Percentiles rank a stretch among this genome's conserved stretches.
These are phyloP conservation scores for Royoungia palumana DNA, from an alignment of 768 basidiomycete species.

Conservation along the genomic window DNA sequence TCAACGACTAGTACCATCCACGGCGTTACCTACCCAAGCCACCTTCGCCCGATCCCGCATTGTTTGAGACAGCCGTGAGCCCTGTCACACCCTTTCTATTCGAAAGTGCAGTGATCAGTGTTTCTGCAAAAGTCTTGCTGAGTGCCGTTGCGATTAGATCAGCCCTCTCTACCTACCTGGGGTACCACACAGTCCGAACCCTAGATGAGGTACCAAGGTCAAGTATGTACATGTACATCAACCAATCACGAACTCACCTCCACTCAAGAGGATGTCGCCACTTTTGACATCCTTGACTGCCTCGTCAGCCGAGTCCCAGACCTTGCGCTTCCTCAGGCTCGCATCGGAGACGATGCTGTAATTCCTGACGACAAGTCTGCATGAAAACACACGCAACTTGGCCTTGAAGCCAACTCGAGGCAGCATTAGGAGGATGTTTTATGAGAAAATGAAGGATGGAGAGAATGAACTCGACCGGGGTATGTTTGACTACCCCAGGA, in stretches of 20 bases:
- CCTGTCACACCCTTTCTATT: constrained; percentile 65
- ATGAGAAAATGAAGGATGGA: background rate
- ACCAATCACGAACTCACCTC: constrained; percentile 53
- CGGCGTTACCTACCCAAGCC: constrained; percentile 55
- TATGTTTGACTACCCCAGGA: background rate
- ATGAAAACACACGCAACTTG: constrained; percentile 4
- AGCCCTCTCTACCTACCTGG: constrained; percentile 48
- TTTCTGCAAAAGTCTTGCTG: constrained; percentile 45
- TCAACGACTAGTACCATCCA: background rate
- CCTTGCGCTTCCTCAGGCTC: constrained; percentile 42
- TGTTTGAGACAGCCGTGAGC: constrained; percentile 82
- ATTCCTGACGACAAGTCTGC: background rate
- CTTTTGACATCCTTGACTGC: constrained; percentile 81
- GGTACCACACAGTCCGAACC: constrained; percentile 87
- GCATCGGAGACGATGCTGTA: constrained; percentile 6
- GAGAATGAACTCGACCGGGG: background rate
- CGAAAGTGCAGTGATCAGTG: constrained; percentile 70
- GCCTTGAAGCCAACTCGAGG: constrained; percentile 5
- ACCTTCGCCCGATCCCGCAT: constrained; percentile 65
- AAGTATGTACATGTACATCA: background rate
- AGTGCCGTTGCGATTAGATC: background rate
- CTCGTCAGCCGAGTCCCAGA: constrained; percentile 75
- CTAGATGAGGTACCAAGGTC: constrained; percentile 33
- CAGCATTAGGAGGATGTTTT: constrained; percentile 3
- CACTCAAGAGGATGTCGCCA: constrained; percentile 71